A percentile compares a stretch with the other conserved stretches of the same genome.
Evolutionary conservation across 2,329 filamentous ascomycete genomes (phyloP).

Genomic region (Neurospora sp.): DNA sequence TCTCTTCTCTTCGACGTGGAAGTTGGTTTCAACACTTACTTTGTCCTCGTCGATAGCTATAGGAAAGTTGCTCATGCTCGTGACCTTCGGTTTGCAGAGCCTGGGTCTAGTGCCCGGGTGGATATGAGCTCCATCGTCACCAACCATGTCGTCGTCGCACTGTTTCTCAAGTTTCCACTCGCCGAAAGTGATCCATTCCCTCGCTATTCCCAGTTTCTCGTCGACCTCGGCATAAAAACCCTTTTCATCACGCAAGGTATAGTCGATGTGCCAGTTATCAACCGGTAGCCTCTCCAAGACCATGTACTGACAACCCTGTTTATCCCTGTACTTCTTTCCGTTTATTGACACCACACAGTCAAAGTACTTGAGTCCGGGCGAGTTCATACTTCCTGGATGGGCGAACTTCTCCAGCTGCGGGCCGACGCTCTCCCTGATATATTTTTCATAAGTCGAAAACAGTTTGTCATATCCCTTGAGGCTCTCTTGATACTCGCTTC

Average conservation of each 20-base stretch:
- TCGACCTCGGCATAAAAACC: neutral
- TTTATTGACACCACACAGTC: neutral
- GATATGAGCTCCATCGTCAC: neutral
- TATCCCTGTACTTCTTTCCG: neutral
- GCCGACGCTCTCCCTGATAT: neutral
- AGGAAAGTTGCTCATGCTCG: neutral
- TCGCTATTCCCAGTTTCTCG: neutral
- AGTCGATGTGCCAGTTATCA: neutral
- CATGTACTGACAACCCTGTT: neutral
- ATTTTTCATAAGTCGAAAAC: neutral
- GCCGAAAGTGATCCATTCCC: slow-evolving; percentile 1
- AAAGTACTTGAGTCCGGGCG: neutral
- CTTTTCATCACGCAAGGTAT: neutral
- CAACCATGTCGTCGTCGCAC: neutral
- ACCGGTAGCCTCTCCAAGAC: neutral
- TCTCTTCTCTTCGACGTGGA: neutral
- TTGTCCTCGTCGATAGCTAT: neutral
- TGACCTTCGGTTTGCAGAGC: neutral
- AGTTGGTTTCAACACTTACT: neutral
- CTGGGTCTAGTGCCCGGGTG: too few relatives aligned
- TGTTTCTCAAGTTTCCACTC: neutral
- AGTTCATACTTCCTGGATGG: neutral
- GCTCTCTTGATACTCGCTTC: neutral
- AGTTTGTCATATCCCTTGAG: neutral
- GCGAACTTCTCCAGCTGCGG: neutral